Conservation (phyloP, 139 green algal genomes). For the Astrephomene gubernaculifera region DNA sequence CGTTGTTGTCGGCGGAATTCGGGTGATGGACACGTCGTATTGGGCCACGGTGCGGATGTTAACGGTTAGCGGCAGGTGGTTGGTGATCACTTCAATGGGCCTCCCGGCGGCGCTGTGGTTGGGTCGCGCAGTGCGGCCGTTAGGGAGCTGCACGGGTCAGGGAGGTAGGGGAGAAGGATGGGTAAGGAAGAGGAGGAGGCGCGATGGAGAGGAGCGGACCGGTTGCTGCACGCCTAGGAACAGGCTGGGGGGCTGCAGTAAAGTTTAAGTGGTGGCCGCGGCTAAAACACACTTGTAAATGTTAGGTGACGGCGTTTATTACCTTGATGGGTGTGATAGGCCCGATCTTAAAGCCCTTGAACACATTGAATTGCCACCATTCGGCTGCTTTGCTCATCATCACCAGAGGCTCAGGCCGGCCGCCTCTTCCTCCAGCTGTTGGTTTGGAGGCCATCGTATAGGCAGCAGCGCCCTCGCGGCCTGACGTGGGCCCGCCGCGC, state of each 20-base stretch:
- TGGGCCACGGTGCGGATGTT: background rate
- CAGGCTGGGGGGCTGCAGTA: background rate
- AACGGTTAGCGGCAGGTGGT: background rate
- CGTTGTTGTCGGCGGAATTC: too few relatives aligned
- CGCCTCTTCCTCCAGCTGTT: too few relatives aligned
- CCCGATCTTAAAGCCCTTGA: background rate
- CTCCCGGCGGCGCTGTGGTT: background rate
- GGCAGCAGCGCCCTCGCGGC: background rate
- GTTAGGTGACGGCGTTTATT: background rate
- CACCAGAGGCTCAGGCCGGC: background rate
- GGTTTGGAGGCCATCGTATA: too few relatives aligned
- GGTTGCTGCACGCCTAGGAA: background rate
- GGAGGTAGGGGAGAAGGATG: background rate
- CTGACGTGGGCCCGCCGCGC: background rate
- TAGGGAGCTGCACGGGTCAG: background rate
- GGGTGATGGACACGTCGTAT: background rate
- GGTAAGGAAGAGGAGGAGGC: background rate
- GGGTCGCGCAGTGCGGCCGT: background rate
- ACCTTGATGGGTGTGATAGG: background rate
- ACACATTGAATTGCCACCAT: background rate
- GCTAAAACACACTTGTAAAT: background rate
- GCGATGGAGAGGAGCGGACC: background rate
- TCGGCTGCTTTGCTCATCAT: background rate
- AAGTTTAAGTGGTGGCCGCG: background rate
- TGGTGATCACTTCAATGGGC: conserved; percentile 2